A percentile compares a stretch with the other conserved stretches of the same genome.
phyloP scores from a whole-genome alignment of 768 basidiomycete species.

The Botryobasidium botryosum region DNA sequence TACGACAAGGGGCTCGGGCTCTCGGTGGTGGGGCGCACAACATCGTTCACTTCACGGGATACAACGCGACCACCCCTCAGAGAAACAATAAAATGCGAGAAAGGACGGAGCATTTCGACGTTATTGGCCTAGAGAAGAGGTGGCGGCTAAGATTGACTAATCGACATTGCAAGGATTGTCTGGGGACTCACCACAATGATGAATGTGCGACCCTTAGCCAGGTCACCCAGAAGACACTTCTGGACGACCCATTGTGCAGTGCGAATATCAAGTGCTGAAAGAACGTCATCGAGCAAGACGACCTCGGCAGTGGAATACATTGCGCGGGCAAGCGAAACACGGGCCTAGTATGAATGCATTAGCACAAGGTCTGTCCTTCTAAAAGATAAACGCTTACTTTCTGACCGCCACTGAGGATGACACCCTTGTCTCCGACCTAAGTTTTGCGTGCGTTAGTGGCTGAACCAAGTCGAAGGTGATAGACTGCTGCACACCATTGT shows the following conservation, averaged over 20 bases:
- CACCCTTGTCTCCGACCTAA: constrained; percentile 55
- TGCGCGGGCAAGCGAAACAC: constrained; percentile 38
- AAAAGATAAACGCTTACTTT: constrained; percentile 20
- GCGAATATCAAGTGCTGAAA: constrained; percentile 22
- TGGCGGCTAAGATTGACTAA: background rate
- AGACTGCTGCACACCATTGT: no score
- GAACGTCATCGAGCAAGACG: constrained; percentile 22
- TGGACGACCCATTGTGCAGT: constrained; percentile 25
- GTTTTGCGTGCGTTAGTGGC: no score
- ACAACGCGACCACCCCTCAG: constrained; percentile 37
- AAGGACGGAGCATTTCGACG: constrained; percentile 33
- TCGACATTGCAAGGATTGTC: background rate
- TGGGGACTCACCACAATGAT: constrained; percentile 29
- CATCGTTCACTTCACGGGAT: constrained; percentile 31
- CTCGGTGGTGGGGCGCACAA: constrained; percentile 27
- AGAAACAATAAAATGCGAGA: constrained; percentile 41
- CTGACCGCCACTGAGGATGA: constrained; percentile 41
- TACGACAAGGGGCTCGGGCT: constrained; percentile 19
- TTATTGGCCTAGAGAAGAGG: constrained; percentile 29
- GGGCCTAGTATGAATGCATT: constrained; percentile 18
- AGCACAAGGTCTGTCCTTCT: no score
- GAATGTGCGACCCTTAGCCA: constrained; percentile 34
- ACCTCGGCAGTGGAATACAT: constrained; percentile 32
- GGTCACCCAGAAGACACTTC: constrained; percentile 30
- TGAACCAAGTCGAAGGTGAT: no score